phyloP scores from a whole-genome alignment of 345 rosid species.

The Camelina sativa region DNA sequence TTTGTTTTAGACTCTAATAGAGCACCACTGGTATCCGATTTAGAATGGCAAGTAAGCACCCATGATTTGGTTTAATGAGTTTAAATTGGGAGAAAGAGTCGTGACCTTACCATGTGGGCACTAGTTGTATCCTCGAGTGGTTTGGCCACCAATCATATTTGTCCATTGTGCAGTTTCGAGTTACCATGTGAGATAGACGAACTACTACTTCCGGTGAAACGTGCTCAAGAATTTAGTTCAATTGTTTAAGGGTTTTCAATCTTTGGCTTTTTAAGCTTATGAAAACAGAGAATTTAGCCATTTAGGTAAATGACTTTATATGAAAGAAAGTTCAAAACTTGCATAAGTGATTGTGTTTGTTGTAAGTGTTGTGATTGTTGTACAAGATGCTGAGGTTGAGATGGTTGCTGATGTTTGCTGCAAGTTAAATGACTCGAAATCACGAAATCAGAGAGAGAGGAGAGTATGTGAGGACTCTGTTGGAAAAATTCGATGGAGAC shows the following conservation, averaged over 20 bases:
- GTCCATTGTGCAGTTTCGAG: constrained; percentile 6
- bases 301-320: neutral
- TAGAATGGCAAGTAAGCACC: neutral
- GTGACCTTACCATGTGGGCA: neutral
- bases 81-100: too few relatives aligned
- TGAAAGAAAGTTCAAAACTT: too few relatives aligned
- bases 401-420: too few relatives aligned
- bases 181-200: constrained; percentile 2
- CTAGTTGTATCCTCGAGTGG: neutral
- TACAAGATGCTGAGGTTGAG: neutral
- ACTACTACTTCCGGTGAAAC: neutral
- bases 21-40: too few relatives aligned
- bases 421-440: too few relatives aligned
- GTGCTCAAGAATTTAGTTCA: neutral
- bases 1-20: neutral
- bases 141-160: neutral
- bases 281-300: too few relatives aligned
- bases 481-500: too few relatives aligned
- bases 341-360: neutral
- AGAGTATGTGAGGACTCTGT: too few relatives aligned
- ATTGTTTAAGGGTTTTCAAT: neutral
- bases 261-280: too few relatives aligned
- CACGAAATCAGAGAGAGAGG: too few relatives aligned
- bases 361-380: neutral
- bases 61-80: too few relatives aligned